Conservation (phyloP, 2,329 filamentous ascomycete genomes). For the Penicillium sclerotiorum region DNA sequence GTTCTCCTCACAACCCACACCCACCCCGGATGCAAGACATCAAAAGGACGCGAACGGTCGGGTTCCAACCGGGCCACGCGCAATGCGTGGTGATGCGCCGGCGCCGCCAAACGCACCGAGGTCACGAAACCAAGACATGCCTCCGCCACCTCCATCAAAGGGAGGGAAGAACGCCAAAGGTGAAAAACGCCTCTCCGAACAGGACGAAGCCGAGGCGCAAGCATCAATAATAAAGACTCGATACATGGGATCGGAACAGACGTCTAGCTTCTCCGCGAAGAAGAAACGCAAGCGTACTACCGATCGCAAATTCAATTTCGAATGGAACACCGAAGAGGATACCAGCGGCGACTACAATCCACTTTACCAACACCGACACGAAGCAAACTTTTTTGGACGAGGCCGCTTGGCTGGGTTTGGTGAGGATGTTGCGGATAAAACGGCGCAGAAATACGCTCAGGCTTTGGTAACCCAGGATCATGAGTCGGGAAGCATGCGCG, state of each 20-base stretch:
- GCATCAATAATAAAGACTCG: constrained; percentile 73
- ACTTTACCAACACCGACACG: constrained; percentile 69
- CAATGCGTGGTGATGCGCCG: constrained; percentile 60
- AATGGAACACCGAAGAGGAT: constrained; percentile 94
- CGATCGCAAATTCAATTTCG: constrained; percentile 98
- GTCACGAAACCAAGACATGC: constrained; percentile 53
- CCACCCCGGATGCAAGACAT: constrained; percentile 24
- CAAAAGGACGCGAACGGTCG: constrained; percentile 7
- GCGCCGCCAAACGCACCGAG: constrained; percentile 56
- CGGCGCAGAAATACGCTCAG: constrained; percentile 61
- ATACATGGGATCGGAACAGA: constrained; percentile 90
- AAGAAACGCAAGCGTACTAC: constrained; percentile 93
- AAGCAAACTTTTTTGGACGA: constrained; percentile 70
- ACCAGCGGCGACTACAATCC: constrained; percentile 83
- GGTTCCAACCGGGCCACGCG: constrained; percentile 70
- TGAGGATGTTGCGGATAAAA: constrained; percentile 57
- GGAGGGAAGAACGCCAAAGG: constrained; percentile 38
- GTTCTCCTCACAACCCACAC: constrained; percentile 17
- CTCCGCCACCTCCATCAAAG: constrained; percentile 43
- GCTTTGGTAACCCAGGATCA: constrained; percentile 74
- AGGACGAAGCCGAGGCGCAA: constrained; percentile 67
- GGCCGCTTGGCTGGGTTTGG: constrained; percentile 68
- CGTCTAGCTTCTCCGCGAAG: constrained; percentile 88
- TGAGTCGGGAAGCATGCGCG: constrained; percentile 75
- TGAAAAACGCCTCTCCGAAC: constrained; percentile 50